Base-by-base conservation (phyloP, 305 asterid genomes). In the Fraxinus baroniana region DNA sequence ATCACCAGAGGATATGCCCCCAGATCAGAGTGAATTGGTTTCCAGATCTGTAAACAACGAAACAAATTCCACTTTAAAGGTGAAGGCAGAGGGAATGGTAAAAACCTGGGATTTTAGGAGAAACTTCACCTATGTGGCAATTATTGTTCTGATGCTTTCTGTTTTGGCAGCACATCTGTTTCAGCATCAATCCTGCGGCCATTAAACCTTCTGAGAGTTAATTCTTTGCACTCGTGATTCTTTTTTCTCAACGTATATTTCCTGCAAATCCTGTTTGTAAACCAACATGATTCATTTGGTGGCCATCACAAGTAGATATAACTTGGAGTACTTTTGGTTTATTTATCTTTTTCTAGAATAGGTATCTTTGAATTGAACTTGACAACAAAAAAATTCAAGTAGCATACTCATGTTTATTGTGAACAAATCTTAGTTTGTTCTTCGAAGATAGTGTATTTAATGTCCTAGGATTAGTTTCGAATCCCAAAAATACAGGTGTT, bases 101-200 rank as follows among this genome's bases (percentile, higher is more conserved):
- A 79, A 73, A 80, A 72, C 87, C 24, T 79, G 79, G 15, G 84
- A 79, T 46, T 12, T 5, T 78, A 80, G 87, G 80, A 82, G 80
- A 83, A 74, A 41, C 26, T 83, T 66, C 85, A 49, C 82, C 32
- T 74, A 78, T 79, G 62, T 84, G 84, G 87, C 87, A 7, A 15
- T 82, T 37, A 79, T 89, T 2, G 82, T 87, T 49, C 77, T 88
- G 70, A 78, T 91, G 81, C 74, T 90, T 44, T 86, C 97, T 22
- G 73, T 85, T 55, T 80, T 90, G 39, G 90, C 85, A 79, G 85
- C 88, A 37, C 85, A 79, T 52, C 81, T 89, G 78, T 86, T 86
- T 49, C 83, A 77, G 70, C 72, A 71, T 52, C 70, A 35, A 76
- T 35, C 74, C 79, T 18, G 64, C 77, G n/a, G 35, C 71, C 77